Conservation (phyloP, 2,329 filamentous ascomycete species). For the Laburnicola sp. region DNA sequence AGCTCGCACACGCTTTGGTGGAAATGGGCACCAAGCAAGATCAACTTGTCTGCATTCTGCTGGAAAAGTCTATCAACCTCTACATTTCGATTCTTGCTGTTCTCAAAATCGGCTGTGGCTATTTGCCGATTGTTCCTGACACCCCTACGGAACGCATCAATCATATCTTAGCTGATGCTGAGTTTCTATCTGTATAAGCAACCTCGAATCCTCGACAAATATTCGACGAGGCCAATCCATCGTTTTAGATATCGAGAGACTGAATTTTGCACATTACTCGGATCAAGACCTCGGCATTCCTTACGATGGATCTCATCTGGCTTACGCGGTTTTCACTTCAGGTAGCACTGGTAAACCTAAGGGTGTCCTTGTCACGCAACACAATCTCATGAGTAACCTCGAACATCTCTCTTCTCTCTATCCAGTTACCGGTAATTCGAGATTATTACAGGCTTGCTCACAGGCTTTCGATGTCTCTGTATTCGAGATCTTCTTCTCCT, state of each 20-base stretch:
- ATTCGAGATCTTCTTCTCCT: constrained; percentile 87
- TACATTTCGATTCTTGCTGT: constrained; percentile 76
- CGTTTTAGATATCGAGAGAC: constrained; percentile 34
- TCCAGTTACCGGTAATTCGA: constrained; percentile 56
- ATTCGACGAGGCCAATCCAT: constrained; percentile 13
- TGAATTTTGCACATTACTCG: constrained; percentile 39
- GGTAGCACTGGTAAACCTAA: constrained; percentile 82
- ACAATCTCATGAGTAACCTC: constrained; percentile 78
- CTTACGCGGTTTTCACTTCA: constrained; percentile 82
- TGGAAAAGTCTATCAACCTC: constrained; percentile 74
- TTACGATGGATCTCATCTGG: constrained; percentile 56
- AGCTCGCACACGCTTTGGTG: constrained; percentile 61
- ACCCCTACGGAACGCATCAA: constrained; percentile 65
- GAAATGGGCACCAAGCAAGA: constrained; percentile 53
- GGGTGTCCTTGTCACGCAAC: constrained; percentile 74
- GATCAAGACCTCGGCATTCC: constrained; percentile 43
- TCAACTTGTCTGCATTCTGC: constrained; percentile 69
- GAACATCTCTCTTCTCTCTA: constrained; percentile 67
- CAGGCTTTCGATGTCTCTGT: constrained; percentile 86
- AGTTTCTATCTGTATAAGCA: constrained; percentile 54
- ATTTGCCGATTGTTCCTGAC: constrained; percentile 77
- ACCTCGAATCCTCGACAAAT: constrained; percentile 19
- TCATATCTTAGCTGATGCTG: constrained; percentile 65
- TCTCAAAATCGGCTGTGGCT: constrained; percentile 74
- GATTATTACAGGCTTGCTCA: constrained; percentile 80